Percentiles rank a stretch among this genome's conserved stretches.
These are phyloP conservation scores for Copromyces sp. DNA, from an alignment of 495 filamentous ascomycete species.

Conservation along the genomic window DNA sequence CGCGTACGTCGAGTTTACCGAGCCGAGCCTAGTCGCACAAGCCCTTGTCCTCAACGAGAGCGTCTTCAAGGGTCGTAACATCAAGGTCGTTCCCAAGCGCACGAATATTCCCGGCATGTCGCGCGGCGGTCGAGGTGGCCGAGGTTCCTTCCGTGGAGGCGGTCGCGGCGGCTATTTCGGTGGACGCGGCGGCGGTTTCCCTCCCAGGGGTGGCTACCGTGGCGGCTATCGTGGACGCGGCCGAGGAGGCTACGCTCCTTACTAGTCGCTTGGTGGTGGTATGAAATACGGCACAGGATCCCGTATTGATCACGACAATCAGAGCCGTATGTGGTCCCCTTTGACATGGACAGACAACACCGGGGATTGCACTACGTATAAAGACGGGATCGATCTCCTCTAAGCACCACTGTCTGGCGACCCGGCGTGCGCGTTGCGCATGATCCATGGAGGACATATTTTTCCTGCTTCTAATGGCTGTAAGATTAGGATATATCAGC, in stretches of 20 bases:
- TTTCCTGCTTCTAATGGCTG: not conserved
- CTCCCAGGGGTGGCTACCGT: constrained; percentile 65
- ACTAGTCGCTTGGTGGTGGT: constrained; percentile 37
- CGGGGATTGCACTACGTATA: not conserved
- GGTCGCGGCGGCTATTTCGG: constrained; percentile 46
- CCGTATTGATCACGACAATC: not conserved
- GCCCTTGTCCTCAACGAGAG: constrained; percentile 95
- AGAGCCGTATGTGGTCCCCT: not conserved
- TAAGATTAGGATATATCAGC: not conserved
- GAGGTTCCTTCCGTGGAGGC: constrained; percentile 41
- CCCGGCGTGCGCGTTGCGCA: not conserved
- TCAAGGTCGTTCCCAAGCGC: constrained; percentile 97
- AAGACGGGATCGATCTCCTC: not conserved
- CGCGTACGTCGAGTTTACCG: constrained; percentile 97
- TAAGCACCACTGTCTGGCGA: not conserved
- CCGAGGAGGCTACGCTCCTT: constrained; percentile 64
- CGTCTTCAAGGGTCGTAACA: constrained; percentile 84
- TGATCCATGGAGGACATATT: not conserved
- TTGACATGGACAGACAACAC: not conserved
- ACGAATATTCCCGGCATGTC: constrained; percentile 95
- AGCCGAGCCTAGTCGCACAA: constrained; percentile 85
- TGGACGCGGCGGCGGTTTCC: constrained; percentile 47
- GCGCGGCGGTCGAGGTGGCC: constrained; percentile 57
- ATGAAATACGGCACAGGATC: not conserved
- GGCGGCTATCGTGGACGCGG: constrained; percentile 72